Evolutionary conservation across 139 green algal genomes (phyloP), one percentile per base, ranked within the genome.

Genomic region (Microglena sp.): DNA sequence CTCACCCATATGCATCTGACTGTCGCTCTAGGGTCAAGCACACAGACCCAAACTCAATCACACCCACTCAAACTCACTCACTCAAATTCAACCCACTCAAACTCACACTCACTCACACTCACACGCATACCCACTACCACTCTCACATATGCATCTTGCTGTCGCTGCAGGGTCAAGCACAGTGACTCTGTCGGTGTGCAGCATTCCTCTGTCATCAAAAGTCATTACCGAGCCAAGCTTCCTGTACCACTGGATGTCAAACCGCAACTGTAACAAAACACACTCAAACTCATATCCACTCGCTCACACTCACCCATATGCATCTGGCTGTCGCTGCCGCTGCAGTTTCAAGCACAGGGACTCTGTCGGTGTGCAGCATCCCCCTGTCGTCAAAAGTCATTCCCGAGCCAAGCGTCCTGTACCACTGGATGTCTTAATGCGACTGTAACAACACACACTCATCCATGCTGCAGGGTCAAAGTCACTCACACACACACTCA

Each of bases 331-430:
- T 55, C n/a, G 50, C 29, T 50, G 36, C 58, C 26, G 60, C 68
- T 8, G 50, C 45, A n/a, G 72, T 66, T 8, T 65, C 60, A 22
- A 68, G 34, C 40, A 68, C 68, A 21, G 72, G 73, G 44, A 80
- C 73, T 5, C 45, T 80, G 50, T 71, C 59, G 3, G 60, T 80
- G 21, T 63, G 36, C 58, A 80, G 68, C 68, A 43, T 76, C 2
- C 26, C 59, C 1, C 46, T 22, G 0, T 30, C 68, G 1, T 44
- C 54, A 21, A 64, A 65, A n/a, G 34, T 24, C 43, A 43, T 64
- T 29, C 73, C 73, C 4, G 73, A 80, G 58, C 73, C 73, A 2
- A 71, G 60, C 26, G 75, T 80, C 68, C 68, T 80, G 7, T 80
- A 76, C 64, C 55, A 76, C 68, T 80, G 73, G 68, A 33, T 80